Percentiles rank a stretch among this genome's conserved stretches.
phyloP scores from a whole-genome alignment of 2,329 filamentous ascomycete species.

The Aspergillus amoenus region DNA sequence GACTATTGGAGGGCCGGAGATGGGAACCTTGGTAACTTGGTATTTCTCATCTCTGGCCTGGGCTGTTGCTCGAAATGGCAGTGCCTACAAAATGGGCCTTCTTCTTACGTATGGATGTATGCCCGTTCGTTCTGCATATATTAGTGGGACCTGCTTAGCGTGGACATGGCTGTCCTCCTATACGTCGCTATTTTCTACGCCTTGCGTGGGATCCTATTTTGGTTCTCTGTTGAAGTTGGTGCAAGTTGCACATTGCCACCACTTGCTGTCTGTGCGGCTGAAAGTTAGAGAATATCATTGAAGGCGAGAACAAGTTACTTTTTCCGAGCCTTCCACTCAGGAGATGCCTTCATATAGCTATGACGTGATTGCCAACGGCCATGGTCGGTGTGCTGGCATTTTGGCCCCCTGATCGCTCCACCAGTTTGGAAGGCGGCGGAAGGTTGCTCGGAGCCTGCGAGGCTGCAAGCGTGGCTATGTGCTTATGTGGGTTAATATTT shows the following conservation, averaged over 20 bases:
- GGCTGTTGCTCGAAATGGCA: not conserved
- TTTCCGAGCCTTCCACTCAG: not conserved
- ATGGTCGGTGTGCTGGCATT: not conserved
- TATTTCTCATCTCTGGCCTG: not conserved
- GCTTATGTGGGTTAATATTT: not conserved
- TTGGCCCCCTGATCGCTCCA: constrained; percentile 4
- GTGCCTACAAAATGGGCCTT: constrained; percentile 4
- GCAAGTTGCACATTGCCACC: not conserved
- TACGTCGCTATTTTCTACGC: not conserved
- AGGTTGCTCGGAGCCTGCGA: not conserved
- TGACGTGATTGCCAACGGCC: not conserved
- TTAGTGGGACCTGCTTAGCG: not conserved
- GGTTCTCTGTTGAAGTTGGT: not conserved
- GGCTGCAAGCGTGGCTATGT: not conserved
- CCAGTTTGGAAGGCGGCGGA: not conserved
- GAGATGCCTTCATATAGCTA: not conserved
- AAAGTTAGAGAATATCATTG: not conserved
- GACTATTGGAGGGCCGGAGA: not conserved
- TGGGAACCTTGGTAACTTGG: constrained; percentile 1
- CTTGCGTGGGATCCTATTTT: not conserved
- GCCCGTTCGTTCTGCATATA: not conserved
- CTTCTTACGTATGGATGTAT: constrained; percentile 1
- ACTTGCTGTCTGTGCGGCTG: too few relatives aligned
- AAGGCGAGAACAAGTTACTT: not conserved
- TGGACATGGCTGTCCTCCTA: not conserved